phyloP scores from a whole-genome alignment of 495 filamentous ascomycete species.

The Lasiosphaeris hirsuta region DNA sequence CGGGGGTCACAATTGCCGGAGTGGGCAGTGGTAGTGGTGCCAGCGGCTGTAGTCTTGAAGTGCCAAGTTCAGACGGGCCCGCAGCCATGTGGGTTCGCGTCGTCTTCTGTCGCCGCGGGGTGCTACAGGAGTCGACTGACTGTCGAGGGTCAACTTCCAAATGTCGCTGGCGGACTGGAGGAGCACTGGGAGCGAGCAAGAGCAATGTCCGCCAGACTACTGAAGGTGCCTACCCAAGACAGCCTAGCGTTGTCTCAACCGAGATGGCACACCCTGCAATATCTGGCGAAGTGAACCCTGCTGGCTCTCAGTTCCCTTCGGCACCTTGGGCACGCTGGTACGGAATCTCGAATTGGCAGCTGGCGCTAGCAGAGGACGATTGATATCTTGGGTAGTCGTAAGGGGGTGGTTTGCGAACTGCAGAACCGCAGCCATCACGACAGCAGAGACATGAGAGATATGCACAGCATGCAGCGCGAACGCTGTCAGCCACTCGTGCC shows the following conservation, averaged over 20 bases:
- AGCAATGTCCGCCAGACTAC: too few relatives aligned
- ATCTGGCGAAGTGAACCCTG: too few relatives aligned
- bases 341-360: neutral
- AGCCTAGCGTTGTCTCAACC: neutral
- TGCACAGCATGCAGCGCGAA: neutral
- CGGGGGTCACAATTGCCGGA: constrained; percentile 5
- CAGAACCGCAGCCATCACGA: neutral
- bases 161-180: too few relatives aligned
- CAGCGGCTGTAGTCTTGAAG: neutral
- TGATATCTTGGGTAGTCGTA: neutral
- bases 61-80: constrained; percentile 4
- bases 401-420: neutral
- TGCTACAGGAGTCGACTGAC: neutral
- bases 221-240: neutral
- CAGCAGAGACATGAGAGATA: neutral
- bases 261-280: too few relatives aligned
- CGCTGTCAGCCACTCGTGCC: too few relatives aligned
- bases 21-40: neutral
- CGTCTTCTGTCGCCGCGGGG: neutral
- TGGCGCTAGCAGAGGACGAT: neutral
- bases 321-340: too few relatives aligned
- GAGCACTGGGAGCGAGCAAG: too few relatives aligned
- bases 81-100: constrained; percentile 12
- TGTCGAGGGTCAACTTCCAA: neutral
- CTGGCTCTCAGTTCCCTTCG: too few relatives aligned